phyloP scores from a whole-genome alignment of 225 moss, liverwort and hornwort genomes.

The Marchantia paleacea region DNA sequence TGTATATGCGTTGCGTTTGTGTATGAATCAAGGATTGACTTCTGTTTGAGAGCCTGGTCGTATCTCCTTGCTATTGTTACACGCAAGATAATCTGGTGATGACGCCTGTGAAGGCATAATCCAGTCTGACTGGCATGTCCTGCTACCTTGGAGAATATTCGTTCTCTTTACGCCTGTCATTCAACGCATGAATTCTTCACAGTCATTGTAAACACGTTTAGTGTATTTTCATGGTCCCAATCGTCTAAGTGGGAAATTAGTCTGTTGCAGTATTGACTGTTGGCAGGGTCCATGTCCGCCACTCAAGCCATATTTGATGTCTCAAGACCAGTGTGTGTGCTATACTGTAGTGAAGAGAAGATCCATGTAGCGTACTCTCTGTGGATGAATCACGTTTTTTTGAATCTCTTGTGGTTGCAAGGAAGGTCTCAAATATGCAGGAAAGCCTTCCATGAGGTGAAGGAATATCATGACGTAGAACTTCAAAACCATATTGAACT shows the following conservation, averaged over 20 bases:
- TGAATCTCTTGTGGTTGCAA: neutral
- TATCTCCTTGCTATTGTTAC: neutral
- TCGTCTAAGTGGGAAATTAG: no score
- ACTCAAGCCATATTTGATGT: neutral
- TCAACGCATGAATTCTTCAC: neutral
- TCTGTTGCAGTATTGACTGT: neutral
- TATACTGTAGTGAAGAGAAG: neutral
- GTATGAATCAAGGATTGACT: constrained; percentile 21
- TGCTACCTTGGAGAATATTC: neutral
- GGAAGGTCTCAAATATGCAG: neutral
- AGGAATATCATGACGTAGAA: neutral
- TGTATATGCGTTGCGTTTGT: constrained; percentile 18
- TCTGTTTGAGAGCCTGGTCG: neutral
- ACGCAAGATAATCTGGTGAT: neutral
- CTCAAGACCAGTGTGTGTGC: neutral
- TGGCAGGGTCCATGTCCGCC: neutral
- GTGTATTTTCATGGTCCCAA: neutral
- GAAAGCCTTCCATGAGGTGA: neutral
- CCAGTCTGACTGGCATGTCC: neutral
- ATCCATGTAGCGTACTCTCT: neutral
- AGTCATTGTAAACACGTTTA: neutral
- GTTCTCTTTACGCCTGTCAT: neutral
- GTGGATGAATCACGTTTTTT: neutral
- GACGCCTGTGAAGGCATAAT: neutral
- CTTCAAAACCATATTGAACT: neutral